Conservation (phyloP, 148 eudicot species). For the Arctostaphylos glauca region DNA sequence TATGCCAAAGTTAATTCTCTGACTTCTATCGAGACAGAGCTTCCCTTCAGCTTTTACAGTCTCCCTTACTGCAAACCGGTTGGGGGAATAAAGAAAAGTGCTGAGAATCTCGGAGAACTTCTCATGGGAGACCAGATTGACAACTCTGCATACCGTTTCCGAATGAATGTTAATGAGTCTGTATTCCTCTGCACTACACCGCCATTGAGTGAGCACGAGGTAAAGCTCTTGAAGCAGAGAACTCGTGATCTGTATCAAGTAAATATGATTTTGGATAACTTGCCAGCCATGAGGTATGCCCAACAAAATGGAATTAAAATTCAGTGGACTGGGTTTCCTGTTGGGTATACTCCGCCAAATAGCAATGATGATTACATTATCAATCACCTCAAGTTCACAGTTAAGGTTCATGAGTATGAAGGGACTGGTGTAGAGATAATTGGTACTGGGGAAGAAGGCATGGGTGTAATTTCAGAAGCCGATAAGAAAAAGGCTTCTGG, state of each 20-base stretch:
- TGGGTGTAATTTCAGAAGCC: constrained; percentile 52
- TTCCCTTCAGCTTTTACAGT: constrained; percentile 77
- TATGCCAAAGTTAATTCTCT: constrained; percentile 69
- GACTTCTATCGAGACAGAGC: constrained; percentile 71
- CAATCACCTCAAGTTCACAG: constrained; percentile 62
- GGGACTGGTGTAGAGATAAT: constrained; percentile 52
- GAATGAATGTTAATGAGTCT: constrained; percentile 61
- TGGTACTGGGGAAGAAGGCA: constrained; percentile 67
- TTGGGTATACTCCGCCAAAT: constrained; percentile 49
- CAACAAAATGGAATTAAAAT: constrained; percentile 44
- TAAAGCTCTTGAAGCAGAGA: constrained; percentile 67
- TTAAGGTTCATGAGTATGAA: constrained; percentile 67
- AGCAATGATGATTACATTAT: constrained; percentile 52
- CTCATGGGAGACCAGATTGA: constrained; percentile 80
- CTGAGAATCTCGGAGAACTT: constrained; percentile 80
- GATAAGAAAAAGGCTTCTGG: constrained; percentile 53
- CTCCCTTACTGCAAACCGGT: constrained; percentile 64
- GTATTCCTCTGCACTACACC: constrained; percentile 50
- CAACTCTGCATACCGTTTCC: constrained; percentile 66
- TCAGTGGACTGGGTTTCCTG: constrained; percentile 69
- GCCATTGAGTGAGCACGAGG: constrained; percentile 50
- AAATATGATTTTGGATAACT: constrained; percentile 64
- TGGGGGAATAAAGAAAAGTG: constrained; percentile 59
- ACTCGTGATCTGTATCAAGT: constrained; percentile 69
- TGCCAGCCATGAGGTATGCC: constrained; percentile 67